A percentile compares a stretch with the other conserved stretches of the same genome.
Evolutionary conservation across 371 early-diverging fungal genomes (phyloP).

Genomic region (Batrachochytrium dendrobatidis): DNA sequence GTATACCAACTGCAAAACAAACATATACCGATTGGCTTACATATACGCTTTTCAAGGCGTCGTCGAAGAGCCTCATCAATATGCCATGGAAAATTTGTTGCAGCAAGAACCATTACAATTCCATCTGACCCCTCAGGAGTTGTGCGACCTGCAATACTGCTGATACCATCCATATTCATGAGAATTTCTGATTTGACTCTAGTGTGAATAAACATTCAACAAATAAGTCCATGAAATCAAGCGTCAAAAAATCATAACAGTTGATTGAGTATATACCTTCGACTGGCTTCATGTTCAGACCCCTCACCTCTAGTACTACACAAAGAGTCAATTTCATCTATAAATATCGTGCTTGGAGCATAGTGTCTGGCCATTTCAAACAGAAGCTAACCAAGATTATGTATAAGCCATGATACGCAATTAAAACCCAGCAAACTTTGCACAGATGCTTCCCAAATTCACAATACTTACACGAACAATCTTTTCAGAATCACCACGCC

Average conservation of each 20-base stretch:
- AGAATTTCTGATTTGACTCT: constrained; percentile 51
- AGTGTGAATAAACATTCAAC: not conserved
- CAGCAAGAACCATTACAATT: constrained; percentile 51
- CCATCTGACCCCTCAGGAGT: constrained; percentile 32
- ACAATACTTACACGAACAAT: constrained; percentile 41
- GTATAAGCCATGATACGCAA: not conserved
- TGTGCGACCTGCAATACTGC: constrained; percentile 17
- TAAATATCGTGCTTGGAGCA: constrained; percentile 53
- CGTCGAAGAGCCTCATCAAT: constrained; percentile 50
- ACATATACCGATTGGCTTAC: constrained; percentile 16
- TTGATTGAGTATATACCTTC: constrained; percentile 25
- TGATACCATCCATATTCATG: constrained; percentile 57
- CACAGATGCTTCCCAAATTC: not conserved
- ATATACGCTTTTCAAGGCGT: constrained; percentile 49
- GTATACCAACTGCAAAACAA: not conserved
- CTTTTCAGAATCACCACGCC: constrained; percentile 54
- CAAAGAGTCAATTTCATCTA: constrained; percentile 54
- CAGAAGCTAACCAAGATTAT: constrained; percentile 23
- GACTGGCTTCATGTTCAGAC: constrained; percentile 46
- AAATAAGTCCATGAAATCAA: not conserved
- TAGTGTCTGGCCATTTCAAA: constrained; percentile 52
- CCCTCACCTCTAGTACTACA: constrained; percentile 42
- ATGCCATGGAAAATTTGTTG: constrained; percentile 55
- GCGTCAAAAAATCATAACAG: not conserved
- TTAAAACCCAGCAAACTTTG: not conserved